A percentile compares a stretch with the other conserved stretches of the same genome.
Evolutionary conservation across 352 stramenopile species (phyloP).

Genomic region (Phytophthora pistaciae): DNA sequence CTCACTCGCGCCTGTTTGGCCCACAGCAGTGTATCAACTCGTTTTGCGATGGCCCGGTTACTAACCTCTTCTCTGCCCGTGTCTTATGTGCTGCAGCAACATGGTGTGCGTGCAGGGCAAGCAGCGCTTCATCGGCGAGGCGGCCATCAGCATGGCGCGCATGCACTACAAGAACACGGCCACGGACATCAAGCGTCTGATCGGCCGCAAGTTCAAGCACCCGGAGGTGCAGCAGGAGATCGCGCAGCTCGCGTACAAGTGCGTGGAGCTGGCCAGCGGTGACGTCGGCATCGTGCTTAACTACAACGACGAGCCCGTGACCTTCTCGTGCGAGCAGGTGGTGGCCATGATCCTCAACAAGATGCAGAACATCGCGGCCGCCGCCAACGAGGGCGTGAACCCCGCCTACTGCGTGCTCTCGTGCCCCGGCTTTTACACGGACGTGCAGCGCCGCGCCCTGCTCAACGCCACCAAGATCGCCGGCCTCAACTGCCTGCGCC

Average conservation of each 20-base stretch:
- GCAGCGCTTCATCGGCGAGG: conserved; percentile 95
- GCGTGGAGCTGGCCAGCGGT: conserved; percentile 87
- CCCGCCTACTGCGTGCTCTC: conserved; percentile 95
- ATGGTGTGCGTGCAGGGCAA: conserved; percentile 91
- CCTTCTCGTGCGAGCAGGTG: conserved; percentile 96
- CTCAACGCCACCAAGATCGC: conserved; percentile 95
- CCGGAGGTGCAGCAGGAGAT: conserved; percentile 97
- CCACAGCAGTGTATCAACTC: too few species aligned
- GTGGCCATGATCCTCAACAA: conserved; percentile 98
- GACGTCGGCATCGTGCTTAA: conserved; percentile 92
- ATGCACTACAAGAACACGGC: conserved; percentile 99
- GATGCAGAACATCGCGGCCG: conserved; percentile 95
- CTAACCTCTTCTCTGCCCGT: too few species aligned
- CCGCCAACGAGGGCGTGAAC: conserved; percentile 91
- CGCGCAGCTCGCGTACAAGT: conserved; percentile 91
- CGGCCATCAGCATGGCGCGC: conserved; percentile 90
- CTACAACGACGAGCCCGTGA: conserved; percentile 93
- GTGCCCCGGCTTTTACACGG: conserved; percentile 98
- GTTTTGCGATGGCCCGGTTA: too few species aligned
- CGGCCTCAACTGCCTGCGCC: conserved; percentile 95
- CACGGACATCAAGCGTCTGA: conserved; percentile 96
- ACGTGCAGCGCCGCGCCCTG: conserved; percentile 96
- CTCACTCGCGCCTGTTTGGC: neutral
- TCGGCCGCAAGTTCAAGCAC: conserved; percentile 97
- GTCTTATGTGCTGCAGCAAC: conserved; percentile 45